Conservation (phyloP, 139 green algal species). For the Zygnema circumcarinatum region DNA sequence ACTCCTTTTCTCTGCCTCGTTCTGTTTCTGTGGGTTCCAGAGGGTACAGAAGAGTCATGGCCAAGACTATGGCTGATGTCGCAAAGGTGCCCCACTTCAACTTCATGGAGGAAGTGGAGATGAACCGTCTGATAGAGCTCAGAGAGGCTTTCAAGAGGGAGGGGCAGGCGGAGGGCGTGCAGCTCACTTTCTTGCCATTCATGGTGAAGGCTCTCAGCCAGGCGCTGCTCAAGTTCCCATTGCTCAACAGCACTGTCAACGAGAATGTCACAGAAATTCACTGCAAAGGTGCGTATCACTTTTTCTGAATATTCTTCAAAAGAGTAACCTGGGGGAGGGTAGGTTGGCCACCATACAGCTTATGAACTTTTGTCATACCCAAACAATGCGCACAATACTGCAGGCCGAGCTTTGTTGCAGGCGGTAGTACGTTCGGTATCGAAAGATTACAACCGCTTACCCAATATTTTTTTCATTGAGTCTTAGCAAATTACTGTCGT, state of each 20-base stretch:
- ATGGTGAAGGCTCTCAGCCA: constrained; percentile 86
- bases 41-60: constrained; percentile 79
- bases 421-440: too few relatives aligned
- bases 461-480: too few relatives aligned
- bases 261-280: constrained; percentile 72
- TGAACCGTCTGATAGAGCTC: constrained; percentile 72
- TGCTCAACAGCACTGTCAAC: constrained; percentile 79
- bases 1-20: too few relatives aligned
- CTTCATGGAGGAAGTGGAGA: constrained; percentile 79
- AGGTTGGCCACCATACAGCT: too few relatives aligned
- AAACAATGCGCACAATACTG: too few relatives aligned
- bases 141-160: constrained; percentile 56
- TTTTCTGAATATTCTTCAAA: background rate
- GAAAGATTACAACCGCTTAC: too few relatives aligned
- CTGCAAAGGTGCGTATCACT: constrained; percentile 26
- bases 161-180: constrained; percentile 48
- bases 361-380: too few relatives aligned
- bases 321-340: too few relatives aligned
- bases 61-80: constrained; percentile 76
- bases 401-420: too few relatives aligned
- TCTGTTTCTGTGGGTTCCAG: too few relatives aligned
- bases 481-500: too few relatives aligned
- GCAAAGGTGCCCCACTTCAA: constrained; percentile 83
- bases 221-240: constrained; percentile 73
- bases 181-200: constrained; percentile 83